Base-by-base conservation (phyloP, 2,329 filamentous ascomycete species). In the Westerdykella ornata region DNA sequence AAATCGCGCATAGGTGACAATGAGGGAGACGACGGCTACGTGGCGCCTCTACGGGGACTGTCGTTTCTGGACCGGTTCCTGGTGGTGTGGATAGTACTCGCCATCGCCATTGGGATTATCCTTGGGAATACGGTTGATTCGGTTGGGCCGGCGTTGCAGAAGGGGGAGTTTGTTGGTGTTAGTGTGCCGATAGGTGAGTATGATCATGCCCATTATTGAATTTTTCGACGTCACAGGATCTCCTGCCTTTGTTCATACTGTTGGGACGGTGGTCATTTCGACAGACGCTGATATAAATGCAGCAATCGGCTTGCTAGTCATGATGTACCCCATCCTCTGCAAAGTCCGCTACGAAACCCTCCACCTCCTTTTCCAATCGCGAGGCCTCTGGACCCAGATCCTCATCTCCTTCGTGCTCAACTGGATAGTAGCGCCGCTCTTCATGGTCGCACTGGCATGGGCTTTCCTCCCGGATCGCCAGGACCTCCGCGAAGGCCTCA, bases 261-360 rank as follows among this genome's bases (percentile, higher is more conserved):
- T 36, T 18, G 5, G 18, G 26, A 39, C 26, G n/a, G n/a, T 32
- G 12, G 15, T 5, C 30, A 5, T 16, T 5, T 32, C 13, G 30
- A 16, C n/a, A 14, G 16, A 13, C 8, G 12, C 30, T 33, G 30
- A 33, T n/a, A 15, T 14, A 4, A 28, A 28, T 38, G 42, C 45
- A 85, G 86, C 87, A 0, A 70, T 94, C 36, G 87, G 88, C 0
- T 68, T 94, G 1, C 73, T 94, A 1, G 81, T 94, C 32, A 94
- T 94, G 87, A 94, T 94, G 86, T 94, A 92, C 57, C 88, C 88
- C 0, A 94, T 94, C 45, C 71, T 94, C 0, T 94, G 86, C 74
- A 92, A 92, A 63, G 84, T 94, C 5, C 79, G 79, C 31, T 92
- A 80, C 64, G 87, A 94, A 62, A 77, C 78, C 0, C 67, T 94